Evolutionary conservation across 202 grass and related monocot genomes (phyloP).

Genomic region (Dendrocalamus latiflorus): DNA sequence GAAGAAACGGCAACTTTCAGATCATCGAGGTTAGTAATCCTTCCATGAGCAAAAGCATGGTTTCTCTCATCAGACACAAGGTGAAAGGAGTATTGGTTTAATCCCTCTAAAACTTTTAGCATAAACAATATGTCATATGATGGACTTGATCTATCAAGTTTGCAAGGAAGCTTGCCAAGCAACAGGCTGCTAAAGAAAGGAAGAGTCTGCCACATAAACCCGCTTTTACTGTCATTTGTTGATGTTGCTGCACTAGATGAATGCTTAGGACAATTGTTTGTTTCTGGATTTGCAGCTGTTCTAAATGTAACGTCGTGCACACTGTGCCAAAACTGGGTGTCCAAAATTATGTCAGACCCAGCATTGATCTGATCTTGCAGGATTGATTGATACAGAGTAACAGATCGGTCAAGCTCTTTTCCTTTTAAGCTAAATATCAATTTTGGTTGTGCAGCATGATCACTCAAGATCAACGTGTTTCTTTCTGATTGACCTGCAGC

Average conservation of each 20-base stretch:
- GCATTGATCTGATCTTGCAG: slow-evolving; percentile 63
- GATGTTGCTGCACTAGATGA: slow-evolving; percentile 16
- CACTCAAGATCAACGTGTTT: slow-evolving; percentile 4
- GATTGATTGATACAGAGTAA: slow-evolving; percentile 89
- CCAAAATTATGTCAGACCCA: slow-evolving; percentile 80
- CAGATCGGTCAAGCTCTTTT: slow-evolving; percentile 64
- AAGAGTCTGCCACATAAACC: slow-evolving; percentile 48
- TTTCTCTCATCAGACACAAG: slow-evolving; percentile 59
- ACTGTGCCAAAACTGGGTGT: slow-evolving; percentile 73
- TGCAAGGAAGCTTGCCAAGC: slow-evolving; percentile 65
- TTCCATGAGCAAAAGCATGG: slow-evolving; percentile 59
- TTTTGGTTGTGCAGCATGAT: slow-evolving; percentile 35
- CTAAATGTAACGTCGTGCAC: slow-evolving; percentile 72
- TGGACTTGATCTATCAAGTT: slow-evolving; percentile 58
- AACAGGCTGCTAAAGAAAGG: slow-evolving; percentile 72
- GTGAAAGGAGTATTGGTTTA: slow-evolving; percentile 64
- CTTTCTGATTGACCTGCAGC: slow-evolving; percentile 38
- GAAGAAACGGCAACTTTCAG: slow-evolving; percentile 51
- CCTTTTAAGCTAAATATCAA: slow-evolving; percentile 74
- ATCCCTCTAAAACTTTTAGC: slow-evolving; percentile 76
- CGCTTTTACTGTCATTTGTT: slow-evolving; percentile 26
- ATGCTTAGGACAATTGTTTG: neutral
- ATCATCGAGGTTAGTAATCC: slow-evolving; percentile 52
- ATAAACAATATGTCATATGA: slow-evolving; percentile 93
- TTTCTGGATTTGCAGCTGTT: slow-evolving; percentile 36